Conservation (phyloP, 1,284 basidiomycete genomes). For the Takashimella tepidaria region DNA sequence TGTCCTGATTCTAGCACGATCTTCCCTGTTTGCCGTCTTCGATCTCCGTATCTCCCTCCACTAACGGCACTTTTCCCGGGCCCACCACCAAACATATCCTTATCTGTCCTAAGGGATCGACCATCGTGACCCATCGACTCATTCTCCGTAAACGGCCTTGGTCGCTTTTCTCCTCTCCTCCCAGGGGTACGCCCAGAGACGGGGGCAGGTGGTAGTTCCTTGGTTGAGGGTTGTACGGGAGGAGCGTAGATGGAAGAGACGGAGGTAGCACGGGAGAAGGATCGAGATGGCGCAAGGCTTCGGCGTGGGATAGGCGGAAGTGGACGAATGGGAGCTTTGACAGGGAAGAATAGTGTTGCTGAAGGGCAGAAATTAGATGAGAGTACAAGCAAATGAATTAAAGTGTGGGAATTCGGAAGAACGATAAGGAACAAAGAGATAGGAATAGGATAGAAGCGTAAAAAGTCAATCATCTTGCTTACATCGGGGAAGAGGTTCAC, state of each 20-base stretch:
- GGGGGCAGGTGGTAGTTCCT: not conserved
- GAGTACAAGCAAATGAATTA: not conserved
- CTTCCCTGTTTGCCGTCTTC: conserved; percentile 24
- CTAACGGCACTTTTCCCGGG: not conserved
- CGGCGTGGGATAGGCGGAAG: conserved; percentile 24
- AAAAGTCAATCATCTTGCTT: no score
- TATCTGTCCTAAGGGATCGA: not conserved
- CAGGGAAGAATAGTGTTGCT: conserved; percentile 37
- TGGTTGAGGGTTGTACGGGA: conserved; percentile 26
- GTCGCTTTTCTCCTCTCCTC: conserved; percentile 39
- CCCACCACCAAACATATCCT: not conserved
- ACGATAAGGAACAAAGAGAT: no score
- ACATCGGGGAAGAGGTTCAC: conserved; percentile 47
- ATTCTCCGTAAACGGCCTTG: not conserved
- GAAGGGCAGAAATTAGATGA: not conserved
- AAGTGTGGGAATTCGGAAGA: not conserved
- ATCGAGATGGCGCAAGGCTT: conserved; percentile 16
- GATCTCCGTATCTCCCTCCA: conserved; percentile 16
- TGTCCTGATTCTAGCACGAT: conserved; percentile 18
- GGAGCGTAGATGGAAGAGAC: conserved; percentile 38
- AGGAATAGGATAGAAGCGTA: no score
- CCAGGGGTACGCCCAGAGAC: conserved; percentile 31
- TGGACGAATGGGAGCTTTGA: conserved; percentile 24
- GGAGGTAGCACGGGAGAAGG: conserved; percentile 28
- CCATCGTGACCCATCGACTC: not conserved